phyloP scores from a whole-genome alignment of 169 alveolate genomes.

The Plasmodium fragile region DNA sequence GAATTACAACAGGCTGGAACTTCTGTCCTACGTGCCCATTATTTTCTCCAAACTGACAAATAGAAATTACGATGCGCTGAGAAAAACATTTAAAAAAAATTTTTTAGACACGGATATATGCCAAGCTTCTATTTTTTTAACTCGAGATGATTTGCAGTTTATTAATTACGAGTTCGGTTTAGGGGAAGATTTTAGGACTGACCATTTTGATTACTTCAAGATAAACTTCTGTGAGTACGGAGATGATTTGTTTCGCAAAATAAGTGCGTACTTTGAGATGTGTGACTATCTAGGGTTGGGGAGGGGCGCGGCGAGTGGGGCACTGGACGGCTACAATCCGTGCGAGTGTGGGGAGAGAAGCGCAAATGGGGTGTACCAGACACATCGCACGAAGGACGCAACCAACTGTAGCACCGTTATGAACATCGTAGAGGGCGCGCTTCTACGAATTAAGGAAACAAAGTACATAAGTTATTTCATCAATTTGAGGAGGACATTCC shows the following conservation, averaged over 20 bases:
- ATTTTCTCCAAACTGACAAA: slow-evolving; percentile 52
- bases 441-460: slow-evolving; percentile 33
- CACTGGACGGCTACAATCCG: background rate
- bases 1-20: slow-evolving; percentile 43
- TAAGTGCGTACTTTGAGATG: slow-evolving; percentile 1
- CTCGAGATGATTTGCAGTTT: slow-evolving; percentile 56
- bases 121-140: slow-evolving; percentile 50
- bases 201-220: slow-evolving; percentile 28
- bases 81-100: slow-evolving; percentile 23
- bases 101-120: slow-evolving; percentile 68
- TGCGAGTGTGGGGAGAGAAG: background rate
- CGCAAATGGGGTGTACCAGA: too few species aligned
- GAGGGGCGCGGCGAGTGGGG: background rate
- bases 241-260: slow-evolving; percentile 52
- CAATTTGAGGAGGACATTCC: slow-evolving; percentile 36
- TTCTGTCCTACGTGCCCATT: slow-evolving; percentile 56
- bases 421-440: slow-evolving; percentile 19
- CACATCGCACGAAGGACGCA: too few species aligned
- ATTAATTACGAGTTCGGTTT: slow-evolving; percentile 56
- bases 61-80: slow-evolving; percentile 56
- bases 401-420: background rate
- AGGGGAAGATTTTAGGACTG: background rate
- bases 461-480: slow-evolving; percentile 20
- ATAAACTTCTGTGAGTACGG: slow-evolving; percentile 68
- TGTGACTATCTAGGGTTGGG: background rate